These are phyloP conservation scores for Mycena leptocephala DNA, from an alignment of 768 basidiomycete genomes.

Conservation along the genomic window DNA sequence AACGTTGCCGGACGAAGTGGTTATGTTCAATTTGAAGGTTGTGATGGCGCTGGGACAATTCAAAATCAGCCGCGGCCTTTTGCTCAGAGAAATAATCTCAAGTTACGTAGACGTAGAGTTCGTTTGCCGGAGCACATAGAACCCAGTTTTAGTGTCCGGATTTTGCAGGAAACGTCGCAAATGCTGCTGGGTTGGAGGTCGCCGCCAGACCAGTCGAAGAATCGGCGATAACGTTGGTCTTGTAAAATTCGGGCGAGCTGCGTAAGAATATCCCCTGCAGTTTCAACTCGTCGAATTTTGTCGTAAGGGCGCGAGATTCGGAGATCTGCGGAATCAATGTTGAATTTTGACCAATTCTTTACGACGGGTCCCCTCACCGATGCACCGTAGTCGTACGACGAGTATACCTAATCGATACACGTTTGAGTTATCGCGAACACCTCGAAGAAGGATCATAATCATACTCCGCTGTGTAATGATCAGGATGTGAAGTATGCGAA, in stretches of 20 bases:
- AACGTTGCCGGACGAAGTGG: constrained; percentile 66
- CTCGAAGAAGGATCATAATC: neutral
- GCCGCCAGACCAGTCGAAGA: constrained; percentile 63
- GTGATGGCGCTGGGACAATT: constrained; percentile 60
- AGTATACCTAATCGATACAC: constrained; percentile 29
- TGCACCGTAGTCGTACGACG: constrained; percentile 89
- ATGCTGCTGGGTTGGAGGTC: constrained; percentile 63
- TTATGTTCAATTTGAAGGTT: constrained; percentile 74
- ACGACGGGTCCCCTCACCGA: constrained; percentile 52
- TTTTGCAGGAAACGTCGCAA: constrained; percentile 78
- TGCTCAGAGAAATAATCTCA: constrained; percentile 4
- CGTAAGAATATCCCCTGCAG: constrained; percentile 85
- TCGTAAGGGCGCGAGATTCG: constrained; percentile 76
- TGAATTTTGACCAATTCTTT: neutral
- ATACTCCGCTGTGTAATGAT: constrained; percentile 28
- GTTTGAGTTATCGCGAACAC: neutral
- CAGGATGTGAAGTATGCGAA: neutral
- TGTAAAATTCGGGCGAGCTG: constrained; percentile 84
- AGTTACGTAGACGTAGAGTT: constrained; percentile 79
- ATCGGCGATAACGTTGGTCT: constrained; percentile 84
- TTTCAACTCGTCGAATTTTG: constrained; percentile 86
- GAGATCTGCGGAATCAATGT: constrained; percentile 57
- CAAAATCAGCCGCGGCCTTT: neutral
- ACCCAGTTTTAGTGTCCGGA: constrained; percentile 75
- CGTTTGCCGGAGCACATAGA: constrained; percentile 80